A percentile compares a stretch with the other conserved stretches of the same genome.
Conservation (phyloP, 768 basidiomycete species). For the Lactarius quietus region DNA sequence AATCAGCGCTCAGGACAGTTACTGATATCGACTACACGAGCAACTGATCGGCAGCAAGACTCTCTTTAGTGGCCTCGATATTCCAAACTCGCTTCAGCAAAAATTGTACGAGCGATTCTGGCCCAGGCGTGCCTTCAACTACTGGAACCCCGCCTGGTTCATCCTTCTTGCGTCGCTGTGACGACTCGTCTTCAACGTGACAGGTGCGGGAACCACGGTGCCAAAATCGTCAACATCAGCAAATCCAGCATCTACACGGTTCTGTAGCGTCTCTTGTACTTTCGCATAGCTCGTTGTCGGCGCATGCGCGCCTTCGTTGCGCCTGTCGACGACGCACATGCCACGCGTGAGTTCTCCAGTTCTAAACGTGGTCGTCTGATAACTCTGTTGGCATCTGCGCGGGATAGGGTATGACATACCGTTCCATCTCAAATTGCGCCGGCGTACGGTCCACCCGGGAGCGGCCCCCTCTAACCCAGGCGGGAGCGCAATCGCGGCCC, state of each 20-base stretch:
- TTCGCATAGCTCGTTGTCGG: conserved; percentile 63
- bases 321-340: conserved; percentile 82
- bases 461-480: conserved; percentile 37
- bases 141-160: conserved; percentile 32
- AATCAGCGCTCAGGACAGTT: background rate
- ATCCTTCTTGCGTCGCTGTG: background rate
- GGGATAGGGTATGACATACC: conserved; percentile 8
- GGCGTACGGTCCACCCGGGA: conserved; percentile 52
- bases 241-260: conserved; percentile 31
- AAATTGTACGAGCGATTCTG: conserved; percentile 43
- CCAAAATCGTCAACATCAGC: conserved; percentile 24
- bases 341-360: conserved; percentile 78
- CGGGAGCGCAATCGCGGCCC: conserved; percentile 78
- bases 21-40: conserved; percentile 3
- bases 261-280: conserved; percentile 52
- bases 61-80: conserved; percentile 18
- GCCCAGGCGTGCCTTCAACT: conserved; percentile 66
- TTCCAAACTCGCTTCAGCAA: conserved; percentile 59
- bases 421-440: conserved; percentile 23
- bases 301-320: conserved; percentile 64
- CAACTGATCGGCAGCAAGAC: background rate
- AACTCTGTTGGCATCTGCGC: background rate
- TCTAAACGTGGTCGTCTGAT: conserved; percentile 35
- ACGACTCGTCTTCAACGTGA: conserved; percentile 40
- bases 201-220: conserved; percentile 53